Evolutionary conservation across 2,329 filamentous ascomycete species (phyloP).

Genomic region (Colletotrichum lupini): DNA sequence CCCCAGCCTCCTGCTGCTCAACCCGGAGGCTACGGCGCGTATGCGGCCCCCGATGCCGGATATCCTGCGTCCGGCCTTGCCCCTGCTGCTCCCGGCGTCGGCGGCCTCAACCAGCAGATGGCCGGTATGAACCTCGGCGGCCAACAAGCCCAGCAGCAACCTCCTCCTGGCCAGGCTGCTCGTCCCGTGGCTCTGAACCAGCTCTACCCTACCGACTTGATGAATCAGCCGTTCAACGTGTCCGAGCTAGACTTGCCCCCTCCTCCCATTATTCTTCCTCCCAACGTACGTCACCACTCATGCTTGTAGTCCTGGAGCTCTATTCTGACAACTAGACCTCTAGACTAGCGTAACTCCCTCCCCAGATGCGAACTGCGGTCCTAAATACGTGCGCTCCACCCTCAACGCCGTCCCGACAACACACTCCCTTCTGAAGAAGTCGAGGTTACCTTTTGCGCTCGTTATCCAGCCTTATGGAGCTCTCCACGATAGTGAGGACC

Average conservation of each 20-base stretch:
- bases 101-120: constrained; percentile 85
- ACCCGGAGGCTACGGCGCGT: constrained; percentile 66
- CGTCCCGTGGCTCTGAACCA: constrained; percentile 77
- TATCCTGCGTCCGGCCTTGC: constrained; percentile 67
- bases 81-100: constrained; percentile 62
- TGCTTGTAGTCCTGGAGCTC: not conserved
- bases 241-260: constrained; percentile 91
- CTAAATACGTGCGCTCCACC: constrained; percentile 95
- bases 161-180: constrained; percentile 46
- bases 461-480: constrained; percentile 96
- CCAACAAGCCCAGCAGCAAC: constrained; percentile 64
- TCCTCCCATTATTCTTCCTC: constrained; percentile 88
- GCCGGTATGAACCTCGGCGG: constrained; percentile 83
- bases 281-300: constrained; percentile 76
- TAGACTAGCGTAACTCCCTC: constrained; percentile 93
- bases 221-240: constrained; percentile 94
- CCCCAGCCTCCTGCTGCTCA: constrained; percentile 51
- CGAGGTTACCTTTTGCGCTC: constrained; percentile 92
- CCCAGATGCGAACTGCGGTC: constrained; percentile 87
- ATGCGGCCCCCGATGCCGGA: constrained; percentile 75
- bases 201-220: constrained; percentile 90
- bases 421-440: constrained; percentile 94
- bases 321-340: constrained; percentile 17
- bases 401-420: constrained; percentile 94
- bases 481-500: constrained; percentile 92